phyloP scores from a whole-genome alignment of 2,329 filamentous ascomycete species.

The Sclerotinia nivalis region DNA sequence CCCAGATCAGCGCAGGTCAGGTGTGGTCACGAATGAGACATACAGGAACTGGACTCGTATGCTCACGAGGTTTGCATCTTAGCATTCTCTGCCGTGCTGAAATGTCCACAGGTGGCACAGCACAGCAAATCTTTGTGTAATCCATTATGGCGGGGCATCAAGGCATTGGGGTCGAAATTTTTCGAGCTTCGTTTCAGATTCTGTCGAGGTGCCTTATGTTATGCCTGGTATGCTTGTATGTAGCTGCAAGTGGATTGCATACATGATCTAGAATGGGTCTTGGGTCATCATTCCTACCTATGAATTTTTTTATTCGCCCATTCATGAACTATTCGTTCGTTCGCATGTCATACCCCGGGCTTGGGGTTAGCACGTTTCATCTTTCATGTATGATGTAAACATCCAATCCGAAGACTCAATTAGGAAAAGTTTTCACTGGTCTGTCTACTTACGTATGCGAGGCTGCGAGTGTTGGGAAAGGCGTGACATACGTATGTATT shows the following conservation, averaged over 20 bases:
- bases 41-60: constrained; percentile 19
- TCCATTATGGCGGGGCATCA: constrained; percentile 9
- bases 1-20: constrained; percentile 10
- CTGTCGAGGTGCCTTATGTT: constrained; percentile 6
- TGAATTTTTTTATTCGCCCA: constrained; percentile 15
- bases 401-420: constrained; percentile 12
- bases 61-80: constrained; percentile 3
- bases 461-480: background rate
- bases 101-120: constrained; percentile 8
- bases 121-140: constrained; percentile 9
- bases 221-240: background rate
- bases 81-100: constrained; percentile 4
- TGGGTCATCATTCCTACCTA: background rate
- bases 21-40: constrained; percentile 13
- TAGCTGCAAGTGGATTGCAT: background rate
- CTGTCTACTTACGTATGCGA: constrained; percentile 4
- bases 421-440: constrained; percentile 11
- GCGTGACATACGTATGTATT: constrained; percentile 16
- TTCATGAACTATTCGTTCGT: background rate
- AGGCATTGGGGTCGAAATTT: background rate
- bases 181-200: constrained; percentile 13
- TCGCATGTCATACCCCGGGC: background rate
- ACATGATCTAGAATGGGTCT: background rate
- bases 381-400: constrained; percentile 11
- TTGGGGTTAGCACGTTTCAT: constrained; percentile 12